Conservation (phyloP, 148 eudicot genomes). For the Silene uniflora region DNA sequence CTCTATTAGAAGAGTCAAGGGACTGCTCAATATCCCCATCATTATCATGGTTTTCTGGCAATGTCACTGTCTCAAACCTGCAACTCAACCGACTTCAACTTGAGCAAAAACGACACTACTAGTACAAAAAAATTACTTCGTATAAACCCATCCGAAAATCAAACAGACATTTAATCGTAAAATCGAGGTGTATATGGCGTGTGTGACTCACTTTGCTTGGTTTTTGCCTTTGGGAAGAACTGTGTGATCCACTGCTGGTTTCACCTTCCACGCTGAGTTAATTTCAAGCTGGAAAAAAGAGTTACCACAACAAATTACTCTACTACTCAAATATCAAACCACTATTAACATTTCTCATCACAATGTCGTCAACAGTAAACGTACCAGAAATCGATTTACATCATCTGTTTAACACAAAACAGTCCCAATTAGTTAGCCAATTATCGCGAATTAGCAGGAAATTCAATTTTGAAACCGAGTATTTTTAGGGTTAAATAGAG, state of each 20-base stretch:
- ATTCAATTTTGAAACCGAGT: not conserved
- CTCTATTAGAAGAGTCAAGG: constrained; percentile 35
- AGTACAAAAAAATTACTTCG: not conserved
- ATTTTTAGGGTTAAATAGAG: not conserved
- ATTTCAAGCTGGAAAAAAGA: constrained; percentile 54
- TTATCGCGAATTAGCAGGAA: not conserved
- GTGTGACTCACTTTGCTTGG: constrained; percentile 72
- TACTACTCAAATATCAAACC: not conserved
- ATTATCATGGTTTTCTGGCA: constrained; percentile 58
- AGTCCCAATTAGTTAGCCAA: constrained; percentile 4
- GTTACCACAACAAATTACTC: not conserved
- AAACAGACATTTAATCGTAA: not conserved
- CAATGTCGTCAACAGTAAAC: not conserved
- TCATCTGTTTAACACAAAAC: constrained; percentile 53
- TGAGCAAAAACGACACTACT: not conserved
- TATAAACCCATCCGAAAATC: not conserved
- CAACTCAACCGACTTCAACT: constrained; percentile 2
- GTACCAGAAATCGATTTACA: constrained; percentile 86
- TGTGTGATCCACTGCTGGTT: constrained; percentile 60
- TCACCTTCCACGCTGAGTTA: constrained; percentile 91
- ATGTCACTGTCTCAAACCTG: constrained; percentile 80
- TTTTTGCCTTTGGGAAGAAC: constrained; percentile 76
- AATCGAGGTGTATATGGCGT: not conserved
- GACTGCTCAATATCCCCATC: constrained; percentile 64
- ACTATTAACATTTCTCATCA: not conserved